A percentile compares a stretch with the other conserved stretches of the same genome.
These are phyloP conservation scores for Neostapfia colusana DNA, from an alignment of 176 grass and related monocot species.

Conservation along the genomic window DNA sequence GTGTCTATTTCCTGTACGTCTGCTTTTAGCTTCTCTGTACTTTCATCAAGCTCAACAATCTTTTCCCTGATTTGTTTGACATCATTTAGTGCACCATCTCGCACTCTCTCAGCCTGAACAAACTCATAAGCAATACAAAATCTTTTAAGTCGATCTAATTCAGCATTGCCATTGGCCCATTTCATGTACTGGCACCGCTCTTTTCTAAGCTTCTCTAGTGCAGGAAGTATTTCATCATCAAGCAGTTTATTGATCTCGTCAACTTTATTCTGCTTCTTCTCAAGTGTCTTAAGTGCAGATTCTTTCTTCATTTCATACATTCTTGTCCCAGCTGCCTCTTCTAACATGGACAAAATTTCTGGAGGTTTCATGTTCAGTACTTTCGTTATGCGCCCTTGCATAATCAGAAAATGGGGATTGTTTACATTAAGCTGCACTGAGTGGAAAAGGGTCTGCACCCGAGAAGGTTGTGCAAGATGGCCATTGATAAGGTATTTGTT, in stretches of 20 bases:
- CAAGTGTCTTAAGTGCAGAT: slow-evolving; percentile 85
- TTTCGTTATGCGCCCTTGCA: slow-evolving; percentile 99
- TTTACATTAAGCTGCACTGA: slow-evolving; percentile 98
- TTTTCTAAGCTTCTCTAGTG: slow-evolving; percentile 94
- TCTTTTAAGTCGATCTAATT: slow-evolving; percentile 76
- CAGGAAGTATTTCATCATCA: slow-evolving; percentile 85
- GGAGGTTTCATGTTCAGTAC: slow-evolving; percentile 95
- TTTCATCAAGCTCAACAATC: slow-evolving; percentile 72
- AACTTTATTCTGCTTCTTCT: slow-evolving; percentile 97
- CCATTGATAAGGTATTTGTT: slow-evolving; percentile 98
- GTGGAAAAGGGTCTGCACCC: slow-evolving; percentile 94
- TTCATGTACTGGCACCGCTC: slow-evolving; percentile 89
- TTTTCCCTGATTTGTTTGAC: slow-evolving; percentile 56
- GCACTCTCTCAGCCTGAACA: slow-evolving; percentile 71
- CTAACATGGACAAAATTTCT: slow-evolving; percentile 96
- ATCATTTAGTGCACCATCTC: slow-evolving; percentile 61
- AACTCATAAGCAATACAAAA: slow-evolving; percentile 93
- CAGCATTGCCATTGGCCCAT: slow-evolving; percentile 89
- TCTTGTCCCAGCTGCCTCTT: slow-evolving; percentile 96
- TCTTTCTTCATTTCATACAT: slow-evolving; percentile 99
- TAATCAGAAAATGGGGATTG: slow-evolving; percentile 98
- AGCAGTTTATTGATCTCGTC: slow-evolving; percentile 95
- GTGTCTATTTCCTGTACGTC: slow-evolving; percentile 77
- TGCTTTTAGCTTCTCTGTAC: slow-evolving; percentile 59
- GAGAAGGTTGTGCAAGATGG: slow-evolving; percentile 79